Conservation (phyloP, 139 green algal species). For the Coccomyxa sp. region DNA sequence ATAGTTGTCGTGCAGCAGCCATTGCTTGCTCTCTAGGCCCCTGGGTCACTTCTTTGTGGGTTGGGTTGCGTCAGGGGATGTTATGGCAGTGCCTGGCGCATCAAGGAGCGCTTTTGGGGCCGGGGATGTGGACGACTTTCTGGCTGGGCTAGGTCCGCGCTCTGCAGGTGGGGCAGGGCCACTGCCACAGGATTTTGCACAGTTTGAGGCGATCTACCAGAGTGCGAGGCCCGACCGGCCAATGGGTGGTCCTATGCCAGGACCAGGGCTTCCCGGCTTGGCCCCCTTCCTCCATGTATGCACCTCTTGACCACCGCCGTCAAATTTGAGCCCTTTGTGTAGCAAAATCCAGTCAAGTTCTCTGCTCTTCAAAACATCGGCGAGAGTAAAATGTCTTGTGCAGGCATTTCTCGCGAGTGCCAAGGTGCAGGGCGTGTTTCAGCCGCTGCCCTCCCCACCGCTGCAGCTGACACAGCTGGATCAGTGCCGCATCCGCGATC, state of each 20-base stretch:
- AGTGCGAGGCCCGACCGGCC: constrained; percentile 1
- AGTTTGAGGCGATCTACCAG: constrained; percentile 39
- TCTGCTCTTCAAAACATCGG: neutral
- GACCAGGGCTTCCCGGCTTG: neutral
- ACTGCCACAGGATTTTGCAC: constrained; percentile 7
- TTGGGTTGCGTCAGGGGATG: constrained; percentile 1
- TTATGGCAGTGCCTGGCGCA: constrained; percentile 23
- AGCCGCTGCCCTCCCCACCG: constrained; percentile 13
- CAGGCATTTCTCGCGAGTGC: constrained; percentile 56
- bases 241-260: neutral
- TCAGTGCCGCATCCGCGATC: constrained; percentile 64
- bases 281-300: constrained; percentile 21
- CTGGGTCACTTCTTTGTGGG: neutral
- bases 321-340: neutral
- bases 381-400: neutral
- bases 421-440: constrained; percentile 36
- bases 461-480: constrained; percentile 29
- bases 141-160: neutral
- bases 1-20: neutral
- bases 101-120: constrained; percentile 5
- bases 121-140: constrained; percentile 18
- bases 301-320: neutral
- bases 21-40: neutral
- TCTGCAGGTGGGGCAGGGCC: neutral
- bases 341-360: neutral